Conservation (phyloP, 1,284 basidiomycete genomes). For the Gomphus bonarii region DNA sequence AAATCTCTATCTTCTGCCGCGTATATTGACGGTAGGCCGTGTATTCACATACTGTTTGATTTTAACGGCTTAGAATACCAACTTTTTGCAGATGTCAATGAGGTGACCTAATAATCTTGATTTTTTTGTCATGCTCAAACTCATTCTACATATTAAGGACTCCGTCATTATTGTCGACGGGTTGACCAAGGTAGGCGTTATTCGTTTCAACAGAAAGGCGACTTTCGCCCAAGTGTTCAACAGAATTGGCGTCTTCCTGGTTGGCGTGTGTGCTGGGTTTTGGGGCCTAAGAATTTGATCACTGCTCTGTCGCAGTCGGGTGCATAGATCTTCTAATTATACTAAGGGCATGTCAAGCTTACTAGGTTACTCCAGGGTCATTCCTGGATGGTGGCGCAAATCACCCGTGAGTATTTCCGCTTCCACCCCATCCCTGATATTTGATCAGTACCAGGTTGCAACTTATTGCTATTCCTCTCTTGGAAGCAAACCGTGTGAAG, state of each 20-base stretch:
- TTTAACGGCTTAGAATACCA: not conserved
- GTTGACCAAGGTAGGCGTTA: conserved; percentile 69
- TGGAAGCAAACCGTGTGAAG: conserved; percentile 60
- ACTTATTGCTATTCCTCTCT: conserved; percentile 72
- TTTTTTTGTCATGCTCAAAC: not conserved
- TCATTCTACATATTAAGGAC: conserved; percentile 38
- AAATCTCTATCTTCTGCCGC: conserved; percentile 74
- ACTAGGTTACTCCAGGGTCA: conserved; percentile 35
- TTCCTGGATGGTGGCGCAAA: conserved; percentile 87
- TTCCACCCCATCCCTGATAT: not conserved
- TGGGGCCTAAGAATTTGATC: conserved; percentile 87
- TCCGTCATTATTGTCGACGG: conserved; percentile 84
- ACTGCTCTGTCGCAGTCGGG: conserved; percentile 81
- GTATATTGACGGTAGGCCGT: conserved; percentile 50
- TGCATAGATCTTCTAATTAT: conserved; percentile 16
- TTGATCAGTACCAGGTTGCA: conserved; percentile 47
- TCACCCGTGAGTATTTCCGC: conserved; percentile 53
- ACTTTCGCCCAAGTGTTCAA: not conserved
- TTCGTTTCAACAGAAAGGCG: not conserved
- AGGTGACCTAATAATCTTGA: conserved; percentile 27
- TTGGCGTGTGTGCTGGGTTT: conserved; percentile 91
- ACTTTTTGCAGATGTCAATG: conserved; percentile 57
- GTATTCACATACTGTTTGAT: not conserved
- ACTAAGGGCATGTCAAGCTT: not conserved
- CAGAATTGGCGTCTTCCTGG: conserved; percentile 87